Base-by-base conservation (phyloP, 2,329 filamentous ascomycete genomes). In the Xylariaceae sp. region DNA sequence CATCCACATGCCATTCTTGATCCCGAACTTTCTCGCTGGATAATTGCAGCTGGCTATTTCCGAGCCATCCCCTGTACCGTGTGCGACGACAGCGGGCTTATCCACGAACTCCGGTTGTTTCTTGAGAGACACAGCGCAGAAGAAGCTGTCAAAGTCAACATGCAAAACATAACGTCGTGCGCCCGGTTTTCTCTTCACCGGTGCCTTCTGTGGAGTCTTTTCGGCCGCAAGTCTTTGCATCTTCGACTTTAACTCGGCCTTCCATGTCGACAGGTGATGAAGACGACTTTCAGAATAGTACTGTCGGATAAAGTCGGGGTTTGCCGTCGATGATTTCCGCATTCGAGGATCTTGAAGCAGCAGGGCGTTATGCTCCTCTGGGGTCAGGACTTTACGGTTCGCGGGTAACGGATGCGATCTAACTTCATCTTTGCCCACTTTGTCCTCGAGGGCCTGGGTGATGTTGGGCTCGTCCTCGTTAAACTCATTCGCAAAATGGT, bases 1-100 rank as follows among this genome's bases (percentile, higher is more conserved):
- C 93, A 99, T 97, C 94, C 95, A 99, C 94, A 97, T 99, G 44
- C 95, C 95, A 67, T 99, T 99, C 71, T 92, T 96, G 57, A 99
- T 81, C 1, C 93, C 93, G 67, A 87, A 94, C 37, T 84, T 81
- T 44, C 94, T 85, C 5, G 95, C 94, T 17, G 88, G 86, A 71
- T 99, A 99, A 69, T 99, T 99, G 75, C 94, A 99, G 64, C 92
- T 97, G 18, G 94, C 94, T 69, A 99, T 97, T 71, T 99, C 94
- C 0, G 93, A 96, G 0, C 90, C 91, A 23, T 84, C 85, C 0
- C 93, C 93, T 50, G 82, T 83, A 3, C 93, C 89, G 70, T 99
- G 94, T 3, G 94, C 93, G 39, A 99, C 89, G 0, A 90, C 94
- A 1, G 88, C 86, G 0, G 95, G 94, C 69, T 92, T 93, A 54